These are phyloP conservation scores for Rosa hybrid DNA, from an alignment of 331 rosid species.

Conservation along the genomic window DNA sequence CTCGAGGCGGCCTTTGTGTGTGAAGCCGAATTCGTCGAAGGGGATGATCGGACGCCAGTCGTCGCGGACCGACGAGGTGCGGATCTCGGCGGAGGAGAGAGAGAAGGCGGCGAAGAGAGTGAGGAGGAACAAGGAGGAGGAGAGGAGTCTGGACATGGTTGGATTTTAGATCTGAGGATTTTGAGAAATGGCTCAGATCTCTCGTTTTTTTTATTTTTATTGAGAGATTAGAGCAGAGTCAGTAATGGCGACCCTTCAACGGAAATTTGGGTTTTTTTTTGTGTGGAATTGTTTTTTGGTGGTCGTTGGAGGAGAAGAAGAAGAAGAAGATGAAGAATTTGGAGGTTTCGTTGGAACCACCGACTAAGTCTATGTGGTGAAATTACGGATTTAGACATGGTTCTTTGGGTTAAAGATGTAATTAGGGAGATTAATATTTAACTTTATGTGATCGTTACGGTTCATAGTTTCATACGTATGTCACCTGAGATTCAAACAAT, in stretches of 20 bases:
- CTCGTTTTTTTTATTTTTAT: no score
- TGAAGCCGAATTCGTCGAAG: slow-evolving; percentile 82
- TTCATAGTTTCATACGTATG: not conserved
- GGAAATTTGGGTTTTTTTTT: not conserved
- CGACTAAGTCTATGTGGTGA: not conserved
- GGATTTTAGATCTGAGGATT: not conserved
- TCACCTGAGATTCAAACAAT: not conserved
- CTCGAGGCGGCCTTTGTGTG: slow-evolving; percentile 71
- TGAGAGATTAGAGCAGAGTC: not conserved
- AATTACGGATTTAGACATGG: not conserved
- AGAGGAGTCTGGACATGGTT: slow-evolving; percentile 2
- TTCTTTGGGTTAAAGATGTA: not conserved
- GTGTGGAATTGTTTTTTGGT: not conserved
- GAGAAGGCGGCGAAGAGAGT: slow-evolving; percentile 4
- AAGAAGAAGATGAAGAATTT: not conserved
- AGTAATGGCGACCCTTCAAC: not conserved
- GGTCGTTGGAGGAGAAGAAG: not conserved
- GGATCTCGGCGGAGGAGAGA: slow-evolving; percentile 42
- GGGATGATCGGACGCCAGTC: slow-evolving; percentile 63
- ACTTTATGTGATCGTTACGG: not conserved
- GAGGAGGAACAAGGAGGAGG: slow-evolving; percentile 8
- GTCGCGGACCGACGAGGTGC: slow-evolving; percentile 42
- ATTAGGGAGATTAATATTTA: not conserved
- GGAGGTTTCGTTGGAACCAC: slow-evolving; percentile 1
- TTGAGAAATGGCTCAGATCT: not conserved